phyloP scores from a whole-genome alignment of 2,329 filamentous ascomycete genomes.

The Fusarium incarnatum region DNA sequence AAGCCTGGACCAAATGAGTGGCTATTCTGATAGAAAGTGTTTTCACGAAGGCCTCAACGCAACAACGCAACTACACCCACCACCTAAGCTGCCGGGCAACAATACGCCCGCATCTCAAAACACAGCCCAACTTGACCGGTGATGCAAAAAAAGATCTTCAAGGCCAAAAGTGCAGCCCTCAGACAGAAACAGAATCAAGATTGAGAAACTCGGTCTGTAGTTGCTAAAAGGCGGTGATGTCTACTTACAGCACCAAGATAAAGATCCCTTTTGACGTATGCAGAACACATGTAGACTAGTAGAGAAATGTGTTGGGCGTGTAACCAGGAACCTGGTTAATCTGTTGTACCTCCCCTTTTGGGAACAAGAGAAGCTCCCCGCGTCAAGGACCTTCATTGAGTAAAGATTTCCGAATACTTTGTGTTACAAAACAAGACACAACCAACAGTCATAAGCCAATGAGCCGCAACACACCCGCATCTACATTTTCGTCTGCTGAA shows the following conservation, averaged over 20 bases:
- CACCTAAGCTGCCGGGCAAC: neutral
- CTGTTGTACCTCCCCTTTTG: neutral
- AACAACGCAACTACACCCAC: neutral
- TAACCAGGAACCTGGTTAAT: conserved; percentile 4
- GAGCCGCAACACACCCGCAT: neutral
- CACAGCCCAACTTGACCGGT: conserved; percentile 10
- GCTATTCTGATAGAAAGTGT: neutral
- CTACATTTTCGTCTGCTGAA: conserved; percentile 1
- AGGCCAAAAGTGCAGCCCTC: neutral
- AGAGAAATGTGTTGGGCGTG: conserved; percentile 6
- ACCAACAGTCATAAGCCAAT: conserved; percentile 16
- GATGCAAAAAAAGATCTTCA: neutral
- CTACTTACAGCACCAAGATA: neutral
- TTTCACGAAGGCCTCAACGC: conserved; percentile 4
- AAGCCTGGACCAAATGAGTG: neutral
- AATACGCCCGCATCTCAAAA: conserved; percentile 3
- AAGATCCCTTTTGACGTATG: conserved; percentile 18
- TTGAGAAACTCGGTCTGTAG: conserved; percentile 1
- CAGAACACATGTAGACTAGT: neutral
- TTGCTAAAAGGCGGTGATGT: conserved; percentile 14
- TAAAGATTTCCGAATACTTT: neutral
- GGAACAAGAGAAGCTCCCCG: neutral
- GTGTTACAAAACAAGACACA: conserved; percentile 13
- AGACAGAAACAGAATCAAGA: neutral
- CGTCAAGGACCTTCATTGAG: neutral